Base-by-base conservation (phyloP, 2,329 filamentous ascomycete species). In the Cyclaneusma minus region DNA sequence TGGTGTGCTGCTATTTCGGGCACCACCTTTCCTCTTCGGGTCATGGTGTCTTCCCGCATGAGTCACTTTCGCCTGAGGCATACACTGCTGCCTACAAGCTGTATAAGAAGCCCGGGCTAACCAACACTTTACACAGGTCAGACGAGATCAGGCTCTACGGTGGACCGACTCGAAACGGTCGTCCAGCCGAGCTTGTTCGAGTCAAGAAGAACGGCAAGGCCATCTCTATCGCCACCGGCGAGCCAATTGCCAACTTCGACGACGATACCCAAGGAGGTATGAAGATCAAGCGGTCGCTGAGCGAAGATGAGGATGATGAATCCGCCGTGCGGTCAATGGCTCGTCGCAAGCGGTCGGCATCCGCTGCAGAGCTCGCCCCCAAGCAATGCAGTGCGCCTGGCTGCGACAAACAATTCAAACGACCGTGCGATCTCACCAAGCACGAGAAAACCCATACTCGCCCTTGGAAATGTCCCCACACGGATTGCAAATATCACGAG, bases 371-470 rank as follows among this genome's bases (percentile, higher is more conserved):
- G 51, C 71, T 87, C 25, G 73, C 81, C 24, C 78, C 70, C 30
- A 75, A 87, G 55, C 71, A 70, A 42, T 92, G 83, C 61, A 65
- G 66, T 35, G 69, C 84, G 47, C 60, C 61, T 4, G 68, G 69
- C 21, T 95, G 87, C 56, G 73, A 70, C 51, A 94, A 93, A 56
- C 72, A 87, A 52, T 95, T 95, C 60, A 91, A 89, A 55, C 76
- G 89, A 35, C 83, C 83, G n/a, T 95, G 89, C 53, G 89, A 98
- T 50, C 61, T 95, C 32, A 94, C 84, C 39, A 95, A 95, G 62
- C 89, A 98, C 55, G 80, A 92, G 58, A 98, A 95, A 63, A 95
- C 87, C 0, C 89, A 98, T 52, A 84, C 82, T 29, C 80, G 89
- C 18, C 89, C 87, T 7, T 94, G 81, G 79, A 98, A 98, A 60